Percentiles rank a stretch among this genome's conserved stretches.
These are phyloP conservation scores for Capsicum chinense DNA, from an alignment of 257 asterid genomes.

Conservation along the genomic window DNA sequence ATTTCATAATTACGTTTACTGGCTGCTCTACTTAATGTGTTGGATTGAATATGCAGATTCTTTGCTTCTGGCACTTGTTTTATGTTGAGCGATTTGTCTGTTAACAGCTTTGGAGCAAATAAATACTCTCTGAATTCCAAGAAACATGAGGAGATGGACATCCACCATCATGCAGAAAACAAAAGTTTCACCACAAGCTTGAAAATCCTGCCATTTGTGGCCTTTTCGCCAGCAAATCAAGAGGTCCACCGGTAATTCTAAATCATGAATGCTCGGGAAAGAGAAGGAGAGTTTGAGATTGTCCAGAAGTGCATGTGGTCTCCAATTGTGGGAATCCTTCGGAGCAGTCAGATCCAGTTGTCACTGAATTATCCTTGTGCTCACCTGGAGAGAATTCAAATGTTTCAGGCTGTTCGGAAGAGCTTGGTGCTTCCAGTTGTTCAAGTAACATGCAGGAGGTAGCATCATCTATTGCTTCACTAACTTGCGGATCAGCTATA, in stretches of 20 bases:
- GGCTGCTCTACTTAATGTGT: too few species aligned
- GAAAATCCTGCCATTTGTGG: background rate
- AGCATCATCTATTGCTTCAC: constrained; percentile 1
- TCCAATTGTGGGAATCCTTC: background rate
- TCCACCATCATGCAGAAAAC: background rate
- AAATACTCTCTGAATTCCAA: background rate
- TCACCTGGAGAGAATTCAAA: constrained; percentile 5
- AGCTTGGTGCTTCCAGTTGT: constrained; percentile 10
- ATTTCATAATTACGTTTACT: too few species aligned
- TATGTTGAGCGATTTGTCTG: background rate
- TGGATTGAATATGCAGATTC: background rate
- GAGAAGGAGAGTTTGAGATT: constrained; percentile 9
- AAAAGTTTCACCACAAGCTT: background rate
- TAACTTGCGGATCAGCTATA: background rate
- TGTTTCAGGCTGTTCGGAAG: background rate
- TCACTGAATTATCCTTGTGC: background rate
- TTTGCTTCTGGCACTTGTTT: background rate
- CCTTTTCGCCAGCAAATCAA: background rate
- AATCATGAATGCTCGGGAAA: constrained; percentile 14
- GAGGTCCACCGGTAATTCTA: background rate
- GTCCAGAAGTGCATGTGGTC: background rate
- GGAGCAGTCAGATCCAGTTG: constrained; percentile 18
- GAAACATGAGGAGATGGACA: background rate
- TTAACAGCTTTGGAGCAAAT: background rate
- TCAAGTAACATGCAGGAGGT: background rate